Base-by-base conservation (phyloP, 805 yeast species). In the Hanseniaspora jakobsenii region DNA sequence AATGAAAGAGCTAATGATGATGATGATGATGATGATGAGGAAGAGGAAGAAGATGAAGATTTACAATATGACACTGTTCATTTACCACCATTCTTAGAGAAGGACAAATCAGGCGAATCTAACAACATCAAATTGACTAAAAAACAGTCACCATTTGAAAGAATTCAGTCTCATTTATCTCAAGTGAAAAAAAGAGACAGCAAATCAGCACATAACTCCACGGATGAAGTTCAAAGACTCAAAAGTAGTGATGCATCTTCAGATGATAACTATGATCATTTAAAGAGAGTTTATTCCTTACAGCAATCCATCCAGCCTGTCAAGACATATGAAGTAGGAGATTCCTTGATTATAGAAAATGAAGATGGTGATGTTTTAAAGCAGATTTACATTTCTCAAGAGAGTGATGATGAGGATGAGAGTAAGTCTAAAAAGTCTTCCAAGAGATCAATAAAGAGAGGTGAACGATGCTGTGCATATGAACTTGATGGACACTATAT, bases 361-460 rank as follows among this genome's bases (percentile, higher is more conserved):
- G 73, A 71, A 46, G 69, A 77, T 38, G 97, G 97, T 45, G 95
- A 87, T 56, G 70, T 86, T 35, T 55, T 89, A 40, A 77, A 73
- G 41, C 69, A 77, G 2, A 64, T 78, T 23, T 19, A 26, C n/a
- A 38, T 44, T 13, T 4, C 29, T 16, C 37, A 37, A 17, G 24
- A 48, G 49, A 29, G 21, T 16, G 24, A 38, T 2, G 31, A 29
- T 22, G 40, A 23, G 35, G 29, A 14, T 2, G 10, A 27, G 14
- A 9, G 28, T 14, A n/a, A n/a, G n/a, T n/a, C n/a, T n/a, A n/a
- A n/a, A n/a, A n/a, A n/a, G n/a, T n/a, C n/a, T n/a, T n/a, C n/a
- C n/a, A n/a, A n/a, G n/a, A n/a, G n/a, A n/a, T n/a, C n/a, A n/a
- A n/a, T n/a, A n/a, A n/a, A n/a, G n/a, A n/a, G 14, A 43, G 47